Percentiles rank a stretch among this genome's conserved stretches.
These are phyloP conservation scores for Brassica balearica DNA, from an alignment of 441 rosid species.

Conservation along the genomic window DNA sequence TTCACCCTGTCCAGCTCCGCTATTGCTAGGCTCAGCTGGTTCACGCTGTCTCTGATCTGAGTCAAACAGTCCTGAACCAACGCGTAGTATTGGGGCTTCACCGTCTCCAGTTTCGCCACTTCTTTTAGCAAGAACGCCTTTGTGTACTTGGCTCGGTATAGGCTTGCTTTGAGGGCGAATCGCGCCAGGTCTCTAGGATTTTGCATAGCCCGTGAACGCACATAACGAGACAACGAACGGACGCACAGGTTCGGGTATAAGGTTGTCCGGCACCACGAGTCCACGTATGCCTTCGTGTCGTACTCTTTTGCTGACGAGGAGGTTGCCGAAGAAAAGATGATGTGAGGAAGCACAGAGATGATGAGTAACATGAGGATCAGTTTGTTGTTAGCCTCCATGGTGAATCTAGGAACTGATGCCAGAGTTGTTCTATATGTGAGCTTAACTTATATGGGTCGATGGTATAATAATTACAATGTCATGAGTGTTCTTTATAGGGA, in stretches of 20 bases:
- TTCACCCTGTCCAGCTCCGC: conserved; percentile 40
- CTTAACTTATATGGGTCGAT: conserved; percentile 2
- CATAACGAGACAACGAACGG: conserved; percentile 54
- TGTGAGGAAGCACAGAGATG: conserved; percentile 32
- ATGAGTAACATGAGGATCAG: conserved; percentile 19
- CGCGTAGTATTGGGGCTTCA: conserved; percentile 51
- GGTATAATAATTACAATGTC: conserved; percentile 11
- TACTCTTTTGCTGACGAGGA: conserved; percentile 30
- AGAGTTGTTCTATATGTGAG: conserved; percentile 10
- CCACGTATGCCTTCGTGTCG: conserved; percentile 46
- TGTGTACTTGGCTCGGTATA: conserved; percentile 56
- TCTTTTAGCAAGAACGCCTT: conserved; percentile 64
- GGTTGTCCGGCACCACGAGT: conserved; percentile 60
- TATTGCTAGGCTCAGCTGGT: conserved; percentile 65
- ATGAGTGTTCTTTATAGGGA: conserved; percentile 1
- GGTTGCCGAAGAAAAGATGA: conserved; percentile 28
- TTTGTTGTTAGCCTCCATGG: conserved; percentile 38
- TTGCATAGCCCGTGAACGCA: conserved; percentile 47
- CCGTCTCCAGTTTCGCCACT: conserved; percentile 45
- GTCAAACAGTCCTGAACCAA: conserved; percentile 63
- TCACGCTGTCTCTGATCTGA: conserved; percentile 62
- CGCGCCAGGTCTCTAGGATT: conserved; percentile 65
- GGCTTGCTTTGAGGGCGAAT: conserved; percentile 64
- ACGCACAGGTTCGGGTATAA: conserved; percentile 63
- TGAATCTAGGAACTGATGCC: conserved; percentile 1